Evolutionary conservation across 768 basidiomycete genomes (phyloP).

Genomic region (Lactarius indigo): DNA sequence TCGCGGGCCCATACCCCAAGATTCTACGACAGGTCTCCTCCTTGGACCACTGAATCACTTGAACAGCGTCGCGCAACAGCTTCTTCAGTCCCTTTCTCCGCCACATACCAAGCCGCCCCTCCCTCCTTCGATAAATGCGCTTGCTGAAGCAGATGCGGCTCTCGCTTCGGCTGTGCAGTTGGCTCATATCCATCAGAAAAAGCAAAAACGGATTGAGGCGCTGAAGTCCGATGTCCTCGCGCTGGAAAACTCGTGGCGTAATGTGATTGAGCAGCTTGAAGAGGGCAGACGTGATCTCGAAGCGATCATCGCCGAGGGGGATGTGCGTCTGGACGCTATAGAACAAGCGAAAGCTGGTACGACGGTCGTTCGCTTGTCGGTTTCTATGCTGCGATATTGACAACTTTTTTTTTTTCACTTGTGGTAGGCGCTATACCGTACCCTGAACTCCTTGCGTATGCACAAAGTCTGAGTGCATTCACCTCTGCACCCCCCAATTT

Average conservation of each 20-base stretch:
- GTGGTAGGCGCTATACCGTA: constrained; percentile 70
- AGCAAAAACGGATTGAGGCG: constrained; percentile 69
- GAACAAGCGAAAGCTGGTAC: constrained; percentile 68
- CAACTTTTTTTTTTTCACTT: neutral
- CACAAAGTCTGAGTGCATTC: constrained; percentile 79
- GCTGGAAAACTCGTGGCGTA: constrained; percentile 64
- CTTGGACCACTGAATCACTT: constrained; percentile 59
- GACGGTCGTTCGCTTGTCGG: constrained; percentile 22
- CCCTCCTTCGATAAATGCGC: constrained; percentile 51
- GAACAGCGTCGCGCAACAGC: constrained; percentile 58
- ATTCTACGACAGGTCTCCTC: constrained; percentile 60
- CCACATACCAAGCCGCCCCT: constrained; percentile 60
- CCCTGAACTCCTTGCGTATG: constrained; percentile 78
- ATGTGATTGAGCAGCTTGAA: constrained; percentile 62
- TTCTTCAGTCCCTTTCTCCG: constrained; percentile 73
- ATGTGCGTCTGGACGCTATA: constrained; percentile 65
- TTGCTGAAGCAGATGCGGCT: constrained; percentile 58
- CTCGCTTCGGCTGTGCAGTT: constrained; percentile 64
- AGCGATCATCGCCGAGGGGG: constrained; percentile 68
- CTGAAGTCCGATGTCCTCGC: constrained; percentile 68
- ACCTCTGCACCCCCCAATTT: constrained; percentile 88
- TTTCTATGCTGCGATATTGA: neutral
- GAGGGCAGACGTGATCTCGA: constrained; percentile 67
- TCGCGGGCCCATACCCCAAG: constrained; percentile 1
- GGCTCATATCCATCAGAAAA: constrained; percentile 68